phyloP scores from a whole-genome alignment of 257 asterid species.

The Cruciata laevipes region DNA sequence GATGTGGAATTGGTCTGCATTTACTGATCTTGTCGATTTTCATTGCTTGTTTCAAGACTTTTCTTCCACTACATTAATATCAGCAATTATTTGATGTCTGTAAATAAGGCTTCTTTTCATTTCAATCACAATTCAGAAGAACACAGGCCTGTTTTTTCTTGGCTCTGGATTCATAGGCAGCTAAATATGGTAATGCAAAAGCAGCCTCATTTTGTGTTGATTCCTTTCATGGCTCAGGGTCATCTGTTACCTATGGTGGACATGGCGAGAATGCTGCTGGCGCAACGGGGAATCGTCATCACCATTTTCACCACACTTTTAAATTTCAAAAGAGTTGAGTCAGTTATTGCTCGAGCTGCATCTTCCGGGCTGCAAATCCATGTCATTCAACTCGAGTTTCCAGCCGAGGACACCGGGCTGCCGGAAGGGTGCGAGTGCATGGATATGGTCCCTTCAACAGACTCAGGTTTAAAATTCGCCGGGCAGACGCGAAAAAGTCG shows the following conservation, averaged over 20 bases:
- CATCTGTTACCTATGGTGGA: slow-evolving; percentile 53
- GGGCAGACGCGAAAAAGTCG: slow-evolving; percentile 13
- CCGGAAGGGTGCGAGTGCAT: slow-evolving; percentile 43
- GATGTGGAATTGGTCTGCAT: too few relatives aligned
- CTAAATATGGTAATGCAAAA: too few relatives aligned
- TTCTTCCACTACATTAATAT: too few relatives aligned
- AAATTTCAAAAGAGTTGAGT: slow-evolving; percentile 23
- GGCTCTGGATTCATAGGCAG: background rate
- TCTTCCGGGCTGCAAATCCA: slow-evolving; percentile 24
- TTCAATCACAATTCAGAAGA: too few relatives aligned
- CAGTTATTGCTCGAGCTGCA: slow-evolving; percentile 26
- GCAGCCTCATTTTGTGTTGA: slow-evolving; percentile 37
- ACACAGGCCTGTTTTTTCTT: too few relatives aligned
- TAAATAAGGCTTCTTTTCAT: too few relatives aligned
- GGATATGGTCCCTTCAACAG: slow-evolving; percentile 32
- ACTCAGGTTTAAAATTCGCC: slow-evolving; percentile 25
- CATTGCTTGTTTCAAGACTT: too few relatives aligned
- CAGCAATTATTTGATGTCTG: too few relatives aligned
- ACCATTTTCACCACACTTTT: slow-evolving; percentile 43
- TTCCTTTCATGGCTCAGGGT: slow-evolving; percentile 61
- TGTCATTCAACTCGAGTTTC: slow-evolving; percentile 26
- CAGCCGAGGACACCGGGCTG: slow-evolving; percentile 34
- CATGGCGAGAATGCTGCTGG: slow-evolving; percentile 36
- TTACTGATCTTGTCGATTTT: too few relatives aligned
- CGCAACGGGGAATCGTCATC: slow-evolving; percentile 26